A percentile compares a stretch with the other conserved stretches of the same genome.
Evolutionary conservation across 2,329 filamentous ascomycete species (phyloP).

Genomic region (Cladophialophora carrionii): DNA sequence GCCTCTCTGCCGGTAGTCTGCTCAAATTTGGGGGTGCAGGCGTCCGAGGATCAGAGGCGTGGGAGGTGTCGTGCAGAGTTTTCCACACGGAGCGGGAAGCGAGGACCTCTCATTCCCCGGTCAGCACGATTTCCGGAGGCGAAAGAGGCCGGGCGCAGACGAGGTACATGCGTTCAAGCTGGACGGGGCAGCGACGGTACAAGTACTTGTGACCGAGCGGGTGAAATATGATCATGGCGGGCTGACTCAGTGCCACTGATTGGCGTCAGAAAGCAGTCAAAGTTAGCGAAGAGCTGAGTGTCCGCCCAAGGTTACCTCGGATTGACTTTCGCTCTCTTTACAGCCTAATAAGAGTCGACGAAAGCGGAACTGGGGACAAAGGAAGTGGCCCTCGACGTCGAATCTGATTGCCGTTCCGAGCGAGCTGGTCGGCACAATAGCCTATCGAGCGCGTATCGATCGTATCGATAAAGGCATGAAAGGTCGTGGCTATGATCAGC

Average conservation of each 20-base stretch:
- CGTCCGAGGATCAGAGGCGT: conserved; percentile 4
- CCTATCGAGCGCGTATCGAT: conserved; percentile 6
- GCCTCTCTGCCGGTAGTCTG: conserved; percentile 6
- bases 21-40: background rate
- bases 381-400: background rate
- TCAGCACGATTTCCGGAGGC: background rate
- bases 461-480: conserved; percentile 9
- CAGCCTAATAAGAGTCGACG: background rate
- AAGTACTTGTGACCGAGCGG: background rate
- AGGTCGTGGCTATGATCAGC: background rate
- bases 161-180: background rate
- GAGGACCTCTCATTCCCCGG: background rate
- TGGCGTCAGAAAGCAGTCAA: background rate
- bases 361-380: background rate
- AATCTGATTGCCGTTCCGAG: background rate
- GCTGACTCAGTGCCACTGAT: background rate
- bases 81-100: background rate
- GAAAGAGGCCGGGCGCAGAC: background rate
- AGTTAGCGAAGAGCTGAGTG: conserved; percentile 2
- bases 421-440: background rate
- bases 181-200: background rate
- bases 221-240: background rate
- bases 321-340: conserved; percentile 3
- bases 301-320: background rate
- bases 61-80: conserved; percentile 7